A percentile compares a stretch with the other conserved stretches of the same genome.
Evolutionary conservation across 2,329 filamentous ascomycete species (phyloP).

Genomic region (Byssothecium circinans): DNA sequence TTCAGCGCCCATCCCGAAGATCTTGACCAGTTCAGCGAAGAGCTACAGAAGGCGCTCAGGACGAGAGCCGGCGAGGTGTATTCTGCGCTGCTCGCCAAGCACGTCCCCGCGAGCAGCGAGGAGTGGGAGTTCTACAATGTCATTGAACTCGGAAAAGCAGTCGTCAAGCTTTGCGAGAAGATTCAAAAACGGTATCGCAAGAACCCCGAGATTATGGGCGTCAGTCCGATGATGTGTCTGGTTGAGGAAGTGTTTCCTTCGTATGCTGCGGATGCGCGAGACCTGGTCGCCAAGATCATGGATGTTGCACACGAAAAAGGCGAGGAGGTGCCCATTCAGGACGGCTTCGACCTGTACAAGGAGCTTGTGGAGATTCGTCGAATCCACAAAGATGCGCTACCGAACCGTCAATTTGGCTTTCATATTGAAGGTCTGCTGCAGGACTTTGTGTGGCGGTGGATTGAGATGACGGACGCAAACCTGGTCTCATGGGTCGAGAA

Average conservation of each 20-base stretch:
- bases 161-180: conserved; percentile 81
- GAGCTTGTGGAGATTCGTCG: conserved; percentile 82
- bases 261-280: conserved; percentile 85
- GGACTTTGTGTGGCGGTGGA: conserved; percentile 96
- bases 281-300: conserved; percentile 81
- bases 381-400: conserved; percentile 76
- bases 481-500: conserved; percentile 84
- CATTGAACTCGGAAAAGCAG: conserved; percentile 81
- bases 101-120: conserved; percentile 77
- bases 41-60: conserved; percentile 71
- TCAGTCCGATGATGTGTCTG: conserved; percentile 68
- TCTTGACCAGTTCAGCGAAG: conserved; percentile 69
- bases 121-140: conserved; percentile 91
- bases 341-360: conserved; percentile 91
- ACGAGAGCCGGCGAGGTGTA: conserved; percentile 80
- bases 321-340: conserved; percentile 80
- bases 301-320: conserved; percentile 68
- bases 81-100: conserved; percentile 72
- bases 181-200: conserved; percentile 92
- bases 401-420: conserved; percentile 75
- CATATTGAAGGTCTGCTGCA: conserved; percentile 83
- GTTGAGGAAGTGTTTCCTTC: conserved; percentile 83
- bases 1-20: conserved; percentile 74
- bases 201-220: conserved; percentile 83
- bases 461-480: conserved; percentile 75